phyloP scores from a whole-genome alignment of 2,329 filamentous ascomycete species.

The Ceratocystis smalleyi region DNA sequence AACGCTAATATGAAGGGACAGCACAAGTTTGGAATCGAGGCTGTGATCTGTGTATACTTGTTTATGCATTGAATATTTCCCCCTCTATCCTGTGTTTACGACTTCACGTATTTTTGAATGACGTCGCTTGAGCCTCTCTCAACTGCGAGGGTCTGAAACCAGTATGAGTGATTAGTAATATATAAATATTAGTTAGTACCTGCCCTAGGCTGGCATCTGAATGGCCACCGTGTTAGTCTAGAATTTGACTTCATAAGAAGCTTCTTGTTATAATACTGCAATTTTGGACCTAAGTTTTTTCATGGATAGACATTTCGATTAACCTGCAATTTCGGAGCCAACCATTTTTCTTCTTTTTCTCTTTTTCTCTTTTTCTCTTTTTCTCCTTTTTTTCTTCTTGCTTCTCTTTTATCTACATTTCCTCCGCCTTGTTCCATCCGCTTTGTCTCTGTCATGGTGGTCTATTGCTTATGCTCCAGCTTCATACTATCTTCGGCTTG shows the following conservation, averaged over 20 bases:
- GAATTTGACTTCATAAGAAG: not conserved
- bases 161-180: not conserved
- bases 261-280: not conserved
- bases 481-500: not conserved
- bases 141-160: not conserved
- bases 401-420: not conserved
- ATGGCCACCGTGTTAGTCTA: conserved; percentile 2
- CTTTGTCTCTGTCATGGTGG: not conserved
- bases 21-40: not conserved
- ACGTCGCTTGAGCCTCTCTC: not conserved
- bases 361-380: no score
- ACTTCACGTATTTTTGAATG: not conserved
- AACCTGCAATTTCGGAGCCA: not conserved
- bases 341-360: no score
- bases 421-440: not conserved
- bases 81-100: not conserved
- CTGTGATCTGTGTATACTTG: not conserved
- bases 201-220: not conserved
- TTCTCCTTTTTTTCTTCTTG: no score
- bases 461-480: not conserved
- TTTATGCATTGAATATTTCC: no score
- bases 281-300: not conserved
- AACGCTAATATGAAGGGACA: not conserved
- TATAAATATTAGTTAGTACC: not conserved
- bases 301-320: not conserved